A percentile compares a stretch with the other conserved stretches of the same genome.
Evolutionary conservation across 176 grass and related monocot genomes (phyloP).

Genomic region (Ampelocalamus luodianensis): DNA sequence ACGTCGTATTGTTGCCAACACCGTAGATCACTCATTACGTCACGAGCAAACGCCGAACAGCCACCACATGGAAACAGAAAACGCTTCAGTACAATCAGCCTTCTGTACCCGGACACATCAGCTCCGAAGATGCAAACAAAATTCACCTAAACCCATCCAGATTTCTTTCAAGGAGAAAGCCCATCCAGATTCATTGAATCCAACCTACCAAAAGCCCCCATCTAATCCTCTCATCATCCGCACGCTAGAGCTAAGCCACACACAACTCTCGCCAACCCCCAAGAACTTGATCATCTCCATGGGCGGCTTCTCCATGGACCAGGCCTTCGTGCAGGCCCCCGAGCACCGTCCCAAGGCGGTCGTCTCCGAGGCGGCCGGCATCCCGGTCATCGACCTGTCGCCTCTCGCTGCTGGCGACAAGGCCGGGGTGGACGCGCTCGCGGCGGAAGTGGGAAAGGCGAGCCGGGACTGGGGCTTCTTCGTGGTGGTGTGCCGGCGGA

Average conservation of each 20-base stretch:
- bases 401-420: slow-evolving; percentile 34
- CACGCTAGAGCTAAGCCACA: neutral
- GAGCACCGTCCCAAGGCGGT: slow-evolving; percentile 68
- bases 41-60: neutral
- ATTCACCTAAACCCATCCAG: slow-evolving; percentile 31
- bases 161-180: no score
- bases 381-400: slow-evolving; percentile 81
- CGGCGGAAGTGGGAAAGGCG: slow-evolving; percentile 62
- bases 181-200: slow-evolving; percentile 46
- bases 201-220: neutral
- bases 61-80: no score
- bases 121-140: neutral
- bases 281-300: slow-evolving; percentile 33
- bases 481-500: slow-evolving; percentile 61
- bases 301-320: slow-evolving; percentile 54
- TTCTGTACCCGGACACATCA: neutral
- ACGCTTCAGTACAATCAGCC: no score
- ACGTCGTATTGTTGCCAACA: neutral
- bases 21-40: neutral
- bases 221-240: no score
- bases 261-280: neutral
- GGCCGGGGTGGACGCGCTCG: slow-evolving; percentile 30
- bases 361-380: slow-evolving; percentile 52
- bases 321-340: slow-evolving; percentile 77
- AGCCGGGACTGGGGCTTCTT: slow-evolving; percentile 93